Base-by-base conservation (phyloP, 2,329 filamentous ascomycete genomes). In the Metarhizium anisopliae region DNA sequence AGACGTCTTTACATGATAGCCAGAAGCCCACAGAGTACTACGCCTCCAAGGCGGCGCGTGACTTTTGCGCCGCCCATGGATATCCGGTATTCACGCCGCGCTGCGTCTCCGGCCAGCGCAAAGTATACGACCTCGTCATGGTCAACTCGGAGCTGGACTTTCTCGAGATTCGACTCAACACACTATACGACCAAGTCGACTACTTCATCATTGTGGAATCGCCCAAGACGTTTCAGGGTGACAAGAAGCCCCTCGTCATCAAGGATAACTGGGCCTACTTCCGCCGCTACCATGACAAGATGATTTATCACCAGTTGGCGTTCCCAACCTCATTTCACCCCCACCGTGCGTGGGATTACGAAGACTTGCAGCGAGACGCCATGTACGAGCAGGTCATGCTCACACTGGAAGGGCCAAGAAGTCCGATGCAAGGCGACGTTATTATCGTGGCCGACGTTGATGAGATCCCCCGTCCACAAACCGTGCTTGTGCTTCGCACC, bases 131-230 rank as follows among this genome's bases (percentile, higher is more conserved):
- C 64, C 72, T 87, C 2, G 74, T 84, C 62, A 78, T 85, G 73
- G 68, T 86, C 61, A 84, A 83, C 60, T 78, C 74, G 2, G 84
- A 86, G 68, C 72, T 86, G 11, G 83, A 86, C 68, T 84, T 81
- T 76, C 74, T 87, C 47, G 83, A 87, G 66, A 80, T 87, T 50
- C 79, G 82, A 10, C 72, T 87, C 3, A 75, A 82, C 62, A 79
- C 79, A 2, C 75, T 84, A 16, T 78, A 79, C 56, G 67, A 77
- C 43, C 69, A 78, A 45, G 81, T 86, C 57, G 83, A 87, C 69
- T 85, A 84, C 68, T 87, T 85, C 61, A 72, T 87, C 62, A 75
- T 87, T 38, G 75, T 86, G 52, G 84, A 87, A 69, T 77, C 79
- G 1, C 66, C 70, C n/a, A 75, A 71, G 52, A 85, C 82, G 1